Percentiles rank a stretch among this genome's conserved stretches.
These are phyloP conservation scores for Neurospora sp. DNA, from an alignment of 495 filamentous ascomycete genomes.

Conservation along the genomic window DNA sequence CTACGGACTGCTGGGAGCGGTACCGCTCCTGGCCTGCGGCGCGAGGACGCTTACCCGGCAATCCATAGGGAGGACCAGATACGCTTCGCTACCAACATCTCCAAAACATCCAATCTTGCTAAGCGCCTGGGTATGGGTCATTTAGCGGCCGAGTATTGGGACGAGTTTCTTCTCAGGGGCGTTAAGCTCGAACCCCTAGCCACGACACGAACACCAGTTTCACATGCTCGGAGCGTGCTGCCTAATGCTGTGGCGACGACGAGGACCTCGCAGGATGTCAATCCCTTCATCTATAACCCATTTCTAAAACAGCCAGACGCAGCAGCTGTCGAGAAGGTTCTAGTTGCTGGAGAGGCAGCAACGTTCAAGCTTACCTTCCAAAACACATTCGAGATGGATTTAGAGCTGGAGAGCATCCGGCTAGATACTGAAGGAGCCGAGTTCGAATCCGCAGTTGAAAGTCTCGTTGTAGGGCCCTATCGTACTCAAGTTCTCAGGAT, in stretches of 20 bases:
- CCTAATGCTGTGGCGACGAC: constrained; percentile 42
- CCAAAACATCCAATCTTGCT: constrained; percentile 66
- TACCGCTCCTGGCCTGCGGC: constrained; percentile 56
- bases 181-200: constrained; percentile 52
- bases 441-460: constrained; percentile 55
- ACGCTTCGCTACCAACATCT: constrained; percentile 69
- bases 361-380: constrained; percentile 75
- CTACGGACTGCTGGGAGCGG: constrained; percentile 73
- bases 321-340: constrained; percentile 47
- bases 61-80: constrained; percentile 77
- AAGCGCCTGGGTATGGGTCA: constrained; percentile 58
- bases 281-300: constrained; percentile 89
- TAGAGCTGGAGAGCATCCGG: constrained; percentile 76
- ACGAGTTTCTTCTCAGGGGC: constrained; percentile 83
- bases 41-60: constrained; percentile 49
- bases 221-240: constrained; percentile 62
- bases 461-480: constrained; percentile 64
- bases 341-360: constrained; percentile 67
- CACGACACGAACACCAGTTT: constrained; percentile 46
- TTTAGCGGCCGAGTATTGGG: constrained; percentile 84
- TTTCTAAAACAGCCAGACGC: constrained; percentile 59
- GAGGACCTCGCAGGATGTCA: constrained; percentile 47
- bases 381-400: constrained; percentile 86
- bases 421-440: constrained; percentile 60
- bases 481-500: constrained; percentile 70